Evolutionary conservation across 208 protist species (phyloP).

Genomic region (Trypanosoma congolense): DNA sequence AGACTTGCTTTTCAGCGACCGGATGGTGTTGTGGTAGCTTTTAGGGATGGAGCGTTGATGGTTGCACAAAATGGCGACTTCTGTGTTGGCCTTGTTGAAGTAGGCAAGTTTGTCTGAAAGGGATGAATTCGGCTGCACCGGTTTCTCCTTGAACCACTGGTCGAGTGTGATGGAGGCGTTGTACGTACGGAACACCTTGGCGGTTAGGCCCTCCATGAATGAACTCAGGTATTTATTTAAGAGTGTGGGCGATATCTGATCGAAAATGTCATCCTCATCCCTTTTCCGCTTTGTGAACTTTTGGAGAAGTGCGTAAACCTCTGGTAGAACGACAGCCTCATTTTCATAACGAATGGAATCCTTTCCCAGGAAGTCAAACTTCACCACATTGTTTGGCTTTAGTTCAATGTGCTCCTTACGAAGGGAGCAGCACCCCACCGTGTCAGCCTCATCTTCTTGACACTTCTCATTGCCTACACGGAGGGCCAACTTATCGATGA

Average conservation of each 20-base stretch:
- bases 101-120: constrained; percentile 89
- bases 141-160: constrained; percentile 91
- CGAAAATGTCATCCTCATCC: constrained; percentile 91
- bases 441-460: constrained; percentile 96
- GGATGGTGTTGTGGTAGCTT: constrained; percentile 70
- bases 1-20: constrained; percentile 75
- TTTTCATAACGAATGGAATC: constrained; percentile 97
- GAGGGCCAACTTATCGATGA: constrained; percentile 98
- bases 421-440: constrained; percentile 98
- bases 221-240: constrained; percentile 97
- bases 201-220: constrained; percentile 95
- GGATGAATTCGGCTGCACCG: constrained; percentile 58
- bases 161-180: constrained; percentile 98
- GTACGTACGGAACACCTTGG: constrained; percentile 99
- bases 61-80: constrained; percentile 99
- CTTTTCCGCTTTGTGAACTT: constrained; percentile 85
- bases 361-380: constrained; percentile 99
- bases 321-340: constrained; percentile 83
- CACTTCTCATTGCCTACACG: constrained; percentile 99
- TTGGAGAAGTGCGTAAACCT: constrained; percentile 91
- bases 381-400: constrained; percentile 56
- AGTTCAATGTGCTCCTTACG: constrained; percentile 95
- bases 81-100: constrained; percentile 97
- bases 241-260: constrained; percentile 81
- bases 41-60: constrained; percentile 97